Conservation (phyloP, 139 green algal species). For the Trebouxia sp. region DNA sequence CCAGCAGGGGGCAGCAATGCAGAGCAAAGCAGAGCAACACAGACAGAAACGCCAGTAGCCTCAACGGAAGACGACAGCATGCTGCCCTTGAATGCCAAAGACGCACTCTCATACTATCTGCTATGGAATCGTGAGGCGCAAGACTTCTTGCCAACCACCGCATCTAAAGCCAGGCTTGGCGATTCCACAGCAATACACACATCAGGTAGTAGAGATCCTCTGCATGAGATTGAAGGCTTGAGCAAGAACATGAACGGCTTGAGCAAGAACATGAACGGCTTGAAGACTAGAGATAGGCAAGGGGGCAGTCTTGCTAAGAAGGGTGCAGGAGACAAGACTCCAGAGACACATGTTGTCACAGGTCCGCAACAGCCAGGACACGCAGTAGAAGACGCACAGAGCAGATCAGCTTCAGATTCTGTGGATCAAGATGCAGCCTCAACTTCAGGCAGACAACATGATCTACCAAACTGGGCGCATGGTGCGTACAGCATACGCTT, state of each 20-base stretch:
- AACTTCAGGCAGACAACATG: not conserved
- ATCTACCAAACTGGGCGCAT: not conserved
- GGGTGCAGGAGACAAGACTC: not conserved
- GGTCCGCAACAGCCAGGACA: not conserved
- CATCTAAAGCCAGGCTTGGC: too few relatives aligned
- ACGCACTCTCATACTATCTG: constrained; percentile 8
- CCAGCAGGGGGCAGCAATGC: constrained; percentile 10
- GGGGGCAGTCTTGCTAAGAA: not conserved
- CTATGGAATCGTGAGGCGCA: not conserved
- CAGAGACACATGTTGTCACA: constrained; percentile 5
- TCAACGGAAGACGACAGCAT: not conserved
- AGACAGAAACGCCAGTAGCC: not conserved
- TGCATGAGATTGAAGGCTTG: not conserved
- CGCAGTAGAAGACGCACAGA: not conserved
- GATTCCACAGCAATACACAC: not conserved
- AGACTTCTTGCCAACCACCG: constrained; percentile 10
- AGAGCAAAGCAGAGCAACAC: not conserved
- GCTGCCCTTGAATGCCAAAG: not conserved
- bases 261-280: not conserved
- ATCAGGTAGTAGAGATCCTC: not conserved
- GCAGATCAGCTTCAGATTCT: not conserved
- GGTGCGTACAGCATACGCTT: constrained; percentile 27
- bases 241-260: not conserved
- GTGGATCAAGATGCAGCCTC: not conserved
- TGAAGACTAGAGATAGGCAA: too few relatives aligned